Evolutionary conservation across 164 flowering plant genomes (phyloP).

Genomic region (Nymphaea thermarum): DNA sequence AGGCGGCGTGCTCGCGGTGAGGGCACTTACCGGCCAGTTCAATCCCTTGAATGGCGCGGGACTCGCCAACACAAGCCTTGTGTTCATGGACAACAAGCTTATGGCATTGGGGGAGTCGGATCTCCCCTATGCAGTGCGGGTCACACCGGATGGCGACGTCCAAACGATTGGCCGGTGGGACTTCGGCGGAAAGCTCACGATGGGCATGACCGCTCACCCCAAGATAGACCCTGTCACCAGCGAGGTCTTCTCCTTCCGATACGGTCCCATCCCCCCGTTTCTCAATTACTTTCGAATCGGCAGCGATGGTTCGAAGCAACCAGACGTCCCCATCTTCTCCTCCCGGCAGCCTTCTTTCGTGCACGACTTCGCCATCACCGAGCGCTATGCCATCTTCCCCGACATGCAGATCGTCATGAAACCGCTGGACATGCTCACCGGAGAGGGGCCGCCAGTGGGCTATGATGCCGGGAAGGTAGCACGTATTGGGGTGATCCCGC

Average conservation of each 20-base stretch:
- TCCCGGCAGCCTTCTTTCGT: conserved; percentile 38
- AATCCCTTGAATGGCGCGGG: conserved; percentile 51
- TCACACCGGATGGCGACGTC: conserved; percentile 46
- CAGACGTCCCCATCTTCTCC: conserved; percentile 58
- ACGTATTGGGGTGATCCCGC: conserved; percentile 55
- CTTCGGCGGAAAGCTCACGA: conserved; percentile 31
- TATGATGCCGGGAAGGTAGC: conserved; percentile 36
- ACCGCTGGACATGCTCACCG: conserved; percentile 31
- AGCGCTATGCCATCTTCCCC: conserved; percentile 42
- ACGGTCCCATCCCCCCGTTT: conserved; percentile 54
- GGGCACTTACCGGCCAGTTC: conserved; percentile 38
- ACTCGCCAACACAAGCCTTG: conserved; percentile 65
- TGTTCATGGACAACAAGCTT: conserved; percentile 33
- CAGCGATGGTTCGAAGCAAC: conserved; percentile 29
- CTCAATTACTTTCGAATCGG: conserved; percentile 45
- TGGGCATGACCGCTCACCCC: conserved; percentile 90
- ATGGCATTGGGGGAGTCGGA: conserved; percentile 67
- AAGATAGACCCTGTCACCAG: conserved; percentile 48
- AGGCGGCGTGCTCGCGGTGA: conserved; percentile 30
- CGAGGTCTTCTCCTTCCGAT: conserved; percentile 60
- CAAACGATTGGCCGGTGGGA: conserved; percentile 52
- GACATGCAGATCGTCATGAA: conserved; percentile 60
- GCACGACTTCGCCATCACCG: conserved; percentile 76
- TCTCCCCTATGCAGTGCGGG: conserved; percentile 43
- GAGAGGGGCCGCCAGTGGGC: conserved; percentile 36